Base-by-base conservation (phyloP, 805 yeast genomes). In the Ogataea nakhonphanomensis region DNA sequence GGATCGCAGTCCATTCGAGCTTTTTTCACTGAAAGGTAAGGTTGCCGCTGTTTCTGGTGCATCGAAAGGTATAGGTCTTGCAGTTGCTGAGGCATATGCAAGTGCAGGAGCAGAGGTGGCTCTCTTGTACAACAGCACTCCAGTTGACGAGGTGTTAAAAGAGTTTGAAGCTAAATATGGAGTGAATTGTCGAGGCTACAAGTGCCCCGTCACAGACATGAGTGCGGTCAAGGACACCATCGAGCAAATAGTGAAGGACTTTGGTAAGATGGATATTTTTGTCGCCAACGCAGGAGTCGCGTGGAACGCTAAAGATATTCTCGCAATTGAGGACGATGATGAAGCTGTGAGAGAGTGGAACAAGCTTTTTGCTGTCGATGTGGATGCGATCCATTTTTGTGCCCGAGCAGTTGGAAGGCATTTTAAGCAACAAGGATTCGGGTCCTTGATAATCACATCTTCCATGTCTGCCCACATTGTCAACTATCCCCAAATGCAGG, bases 261-360 rank as follows among this genome's bases (percentile, higher is more conserved):
- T 88, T 59, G 93, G 91, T 22, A 76, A 77, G 46, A 78, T 88
- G 50, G 95, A 88, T 62, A 67, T 86, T 21, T 82, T 85, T 55
- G 93, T 88, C 33, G 95, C 95, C 53, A 88, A 88, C 61, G 96
- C 96, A 10, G 96, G 96, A 30, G 78, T 86, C 34, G 80, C 88
- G 11, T 87, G 95, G 95, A 72, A 78, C 15, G 69, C 74, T 22
- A 89, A 90, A 15, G 74, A 74, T 13, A 59, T 78, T 46, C 59
- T 76, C n/a, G 37, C 53, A 5, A 65, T 65, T 33, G 58, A 66
- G 44, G 55, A 54, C 25, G 67, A 66, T 30, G 67, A 66, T 3
- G 70, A 66, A 34, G 78, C 76, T 46, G 70, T 70, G 49, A 64
- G 66, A 39, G 79, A 78, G 53, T 89, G 95, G 90, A 68, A 73